Conservation (phyloP, 345 rosid genomes). For the Jatropha curcas region DNA sequence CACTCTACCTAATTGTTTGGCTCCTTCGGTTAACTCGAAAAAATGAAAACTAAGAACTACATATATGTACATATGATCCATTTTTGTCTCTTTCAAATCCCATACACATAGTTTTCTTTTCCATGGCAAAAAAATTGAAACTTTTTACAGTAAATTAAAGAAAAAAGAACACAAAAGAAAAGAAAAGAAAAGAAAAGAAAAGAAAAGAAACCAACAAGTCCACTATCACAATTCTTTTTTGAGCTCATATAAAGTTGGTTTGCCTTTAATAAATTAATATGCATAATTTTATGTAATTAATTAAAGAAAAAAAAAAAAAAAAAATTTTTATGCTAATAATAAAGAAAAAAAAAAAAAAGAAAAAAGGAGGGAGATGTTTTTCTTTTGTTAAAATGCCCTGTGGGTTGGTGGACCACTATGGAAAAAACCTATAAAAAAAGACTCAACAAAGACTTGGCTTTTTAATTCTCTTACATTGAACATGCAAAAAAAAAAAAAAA, state of each 20-base stretch:
- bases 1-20: constrained; percentile 28
- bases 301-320: not conserved
- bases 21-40: constrained; percentile 11
- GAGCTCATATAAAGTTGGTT: not conserved
- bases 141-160: no score
- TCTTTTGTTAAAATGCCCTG: constrained; percentile 51
- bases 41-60: not conserved
- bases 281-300: no score
- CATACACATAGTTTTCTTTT: no score
- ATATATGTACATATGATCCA: no score
- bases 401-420: constrained; percentile 49
- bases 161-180: not conserved
- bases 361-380: constrained; percentile 19
- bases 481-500: not conserved
- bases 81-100: not conserved
- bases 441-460: constrained; percentile 44
- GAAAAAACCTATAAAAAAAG: constrained; percentile 33
- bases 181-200: no score
- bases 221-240: not conserved
- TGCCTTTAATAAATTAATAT: not conserved
- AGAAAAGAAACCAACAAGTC: not conserved
- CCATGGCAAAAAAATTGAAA: not conserved
- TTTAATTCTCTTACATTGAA: no score
- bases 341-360: not conserved
- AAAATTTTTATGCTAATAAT: no score